These are phyloP conservation scores for Dorcoceras hygrometricum DNA, from an alignment of 257 asterid genomes.

Conservation along the genomic window DNA sequence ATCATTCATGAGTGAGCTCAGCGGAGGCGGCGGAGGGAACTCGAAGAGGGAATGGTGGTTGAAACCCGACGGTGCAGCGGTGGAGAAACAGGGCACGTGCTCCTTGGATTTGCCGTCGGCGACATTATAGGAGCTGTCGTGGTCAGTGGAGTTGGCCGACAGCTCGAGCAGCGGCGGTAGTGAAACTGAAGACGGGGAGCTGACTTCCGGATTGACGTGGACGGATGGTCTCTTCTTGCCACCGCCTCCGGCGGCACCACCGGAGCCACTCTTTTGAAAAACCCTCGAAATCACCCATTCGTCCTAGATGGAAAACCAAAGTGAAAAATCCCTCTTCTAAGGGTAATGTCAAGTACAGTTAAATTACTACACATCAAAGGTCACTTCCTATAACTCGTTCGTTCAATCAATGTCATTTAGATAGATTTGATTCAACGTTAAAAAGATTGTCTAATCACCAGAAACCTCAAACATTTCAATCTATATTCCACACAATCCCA, in stretches of 20 bases:
- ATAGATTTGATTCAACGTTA: background rate
- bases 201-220: conserved; percentile 38
- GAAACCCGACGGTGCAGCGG: conserved; percentile 26
- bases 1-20: conserved; percentile 18
- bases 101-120: conserved; percentile 36
- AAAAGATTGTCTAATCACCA: background rate
- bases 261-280: conserved; percentile 54
- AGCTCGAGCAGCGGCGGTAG: conserved; percentile 76
- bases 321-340: too few species aligned
- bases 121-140: conserved; percentile 48
- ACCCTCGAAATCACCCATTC: conserved; percentile 96
- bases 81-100: conserved; percentile 99
- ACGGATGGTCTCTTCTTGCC: conserved; percentile 40
- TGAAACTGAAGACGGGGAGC: conserved; percentile 76
- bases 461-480: too few species aligned
- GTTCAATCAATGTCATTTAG: conserved; percentile 24
- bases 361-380: background rate
- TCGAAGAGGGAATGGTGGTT: conserved; percentile 43
- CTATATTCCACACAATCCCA: background rate
- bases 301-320: conserved; percentile 46
- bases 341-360: background rate
- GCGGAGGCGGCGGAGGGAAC: conserved; percentile 23
- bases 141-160: conserved; percentile 41
- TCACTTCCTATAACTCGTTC: conserved; percentile 17
- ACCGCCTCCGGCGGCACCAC: conserved; percentile 33